Percentiles rank a stretch among this genome's conserved stretches.
Evolutionary conservation across 2,329 filamentous ascomycete genomes (phyloP).

Genomic region (Fulvia fulva): DNA sequence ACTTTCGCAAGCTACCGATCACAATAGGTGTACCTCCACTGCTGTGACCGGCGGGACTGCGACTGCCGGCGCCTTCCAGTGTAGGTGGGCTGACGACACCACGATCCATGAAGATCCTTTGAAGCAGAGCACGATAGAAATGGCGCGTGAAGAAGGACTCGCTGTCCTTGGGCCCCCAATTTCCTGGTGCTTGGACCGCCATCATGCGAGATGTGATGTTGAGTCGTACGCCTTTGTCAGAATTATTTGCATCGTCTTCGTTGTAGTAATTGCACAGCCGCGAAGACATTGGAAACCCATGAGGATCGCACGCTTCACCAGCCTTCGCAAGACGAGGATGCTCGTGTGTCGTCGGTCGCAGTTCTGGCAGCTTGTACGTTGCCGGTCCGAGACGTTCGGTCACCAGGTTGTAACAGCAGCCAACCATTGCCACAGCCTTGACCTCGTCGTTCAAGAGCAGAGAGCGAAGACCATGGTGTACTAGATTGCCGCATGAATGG

Average conservation of each 20-base stretch:
- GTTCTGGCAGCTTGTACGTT: constrained; percentile 75
- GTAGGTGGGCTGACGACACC: constrained; percentile 64
- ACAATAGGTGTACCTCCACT: constrained; percentile 66
- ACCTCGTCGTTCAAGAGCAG: constrained; percentile 80
- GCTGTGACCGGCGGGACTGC: constrained; percentile 33
- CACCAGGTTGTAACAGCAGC: constrained; percentile 96
- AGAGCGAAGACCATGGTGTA: constrained; percentile 87
- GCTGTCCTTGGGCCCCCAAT: constrained; percentile 81
- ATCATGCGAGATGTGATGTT: constrained; percentile 98
- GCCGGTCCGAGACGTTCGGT: constrained; percentile 85
- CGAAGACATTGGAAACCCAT: constrained; percentile 90
- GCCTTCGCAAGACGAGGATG: constrained; percentile 67
- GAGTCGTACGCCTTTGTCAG: constrained; percentile 64
- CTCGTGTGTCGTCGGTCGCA: constrained; percentile 53
- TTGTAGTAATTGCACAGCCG: constrained; percentile 53
- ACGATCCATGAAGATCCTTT: constrained; percentile 85
- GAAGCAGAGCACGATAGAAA: constrained; percentile 85
- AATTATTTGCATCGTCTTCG: constrained; percentile 10
- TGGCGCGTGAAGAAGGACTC: constrained; percentile 87
- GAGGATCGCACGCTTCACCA: constrained; percentile 70
- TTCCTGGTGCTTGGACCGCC: constrained; percentile 91
- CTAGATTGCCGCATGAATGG: constrained; percentile 95
- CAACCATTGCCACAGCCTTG: constrained; percentile 87
- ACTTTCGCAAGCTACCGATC: constrained; percentile 78
- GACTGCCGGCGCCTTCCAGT: constrained; percentile 23